A percentile compares a stretch with the other conserved stretches of the same genome.
These are phyloP conservation scores for Lathyrus tuberosus DNA, from an alignment of 306 rosid species.

Conservation along the genomic window DNA sequence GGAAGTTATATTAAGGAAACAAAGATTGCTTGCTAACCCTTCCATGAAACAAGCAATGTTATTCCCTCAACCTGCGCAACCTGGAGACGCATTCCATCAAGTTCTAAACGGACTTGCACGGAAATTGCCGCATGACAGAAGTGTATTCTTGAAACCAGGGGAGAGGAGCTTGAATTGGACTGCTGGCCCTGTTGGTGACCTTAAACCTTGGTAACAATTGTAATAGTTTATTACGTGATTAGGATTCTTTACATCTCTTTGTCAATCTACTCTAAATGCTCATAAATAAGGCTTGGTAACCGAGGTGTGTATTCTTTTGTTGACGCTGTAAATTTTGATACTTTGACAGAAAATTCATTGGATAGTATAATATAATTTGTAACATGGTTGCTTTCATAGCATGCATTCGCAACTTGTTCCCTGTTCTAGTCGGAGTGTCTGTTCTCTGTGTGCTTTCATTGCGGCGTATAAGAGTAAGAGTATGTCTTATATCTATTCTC, in stretches of 20 bases:
- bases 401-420: not conserved
- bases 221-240: slow-evolving; percentile 21
- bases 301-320: slow-evolving; percentile 39
- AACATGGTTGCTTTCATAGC: slow-evolving; percentile 7
- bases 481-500: too few species aligned
- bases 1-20: slow-evolving; percentile 81
- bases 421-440: too few species aligned
- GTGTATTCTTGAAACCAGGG: slow-evolving; percentile 65
- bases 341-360: slow-evolving; percentile 22
- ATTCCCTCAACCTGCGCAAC: slow-evolving; percentile 88
- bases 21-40: slow-evolving; percentile 94
- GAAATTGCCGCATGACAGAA: slow-evolving; percentile 72
- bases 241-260: slow-evolving; percentile 37
- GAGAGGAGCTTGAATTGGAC: slow-evolving; percentile 85
- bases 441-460: too few species aligned
- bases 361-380: slow-evolving; percentile 39
- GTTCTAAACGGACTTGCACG: slow-evolving; percentile 92
- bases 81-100: slow-evolving; percentile 93
- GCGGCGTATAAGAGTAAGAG: too few species aligned
- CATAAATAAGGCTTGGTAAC: slow-evolving; percentile 43
- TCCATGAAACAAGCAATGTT: slow-evolving; percentile 98
- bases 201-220: slow-evolving; percentile 75
- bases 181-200: slow-evolving; percentile 87
- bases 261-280: slow-evolving; percentile 39
- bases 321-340: slow-evolving; percentile 49